These are phyloP conservation scores for Arabidopsis arenosa DNA, from an alignment of 345 rosid species.

Conservation along the genomic window DNA sequence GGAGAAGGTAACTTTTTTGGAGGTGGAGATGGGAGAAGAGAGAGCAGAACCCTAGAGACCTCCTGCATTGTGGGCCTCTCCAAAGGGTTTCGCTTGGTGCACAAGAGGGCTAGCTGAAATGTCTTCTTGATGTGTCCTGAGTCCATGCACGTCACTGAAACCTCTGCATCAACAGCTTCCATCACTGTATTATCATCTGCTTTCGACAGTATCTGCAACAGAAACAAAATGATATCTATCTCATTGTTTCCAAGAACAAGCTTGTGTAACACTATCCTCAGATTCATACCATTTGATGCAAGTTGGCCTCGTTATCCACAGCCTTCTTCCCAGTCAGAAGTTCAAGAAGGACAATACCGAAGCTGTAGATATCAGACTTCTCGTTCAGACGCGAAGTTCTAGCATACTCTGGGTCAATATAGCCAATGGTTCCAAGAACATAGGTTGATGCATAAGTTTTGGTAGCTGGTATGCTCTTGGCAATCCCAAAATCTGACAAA, in stretches of 20 bases:
- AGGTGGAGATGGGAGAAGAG: conserved; percentile 63
- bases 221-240: not conserved
- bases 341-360: conserved; percentile 93
- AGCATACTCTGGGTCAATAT: conserved; percentile 98
- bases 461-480: conserved; percentile 74
- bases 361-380: conserved; percentile 96
- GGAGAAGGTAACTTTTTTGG: conserved; percentile 50
- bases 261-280: not conserved
- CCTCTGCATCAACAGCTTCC: conserved; percentile 94
- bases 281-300: conserved; percentile 75
- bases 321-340: conserved; percentile 96
- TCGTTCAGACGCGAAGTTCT: conserved; percentile 84
- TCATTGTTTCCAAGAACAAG: conserved; percentile 3
- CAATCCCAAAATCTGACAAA: conserved; percentile 96
- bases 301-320: conserved; percentile 88
- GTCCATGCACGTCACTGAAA: conserved; percentile 81
- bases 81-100: conserved; percentile 72
- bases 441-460: conserved; percentile 83
- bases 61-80: conserved; percentile 96
- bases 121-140: conserved; percentile 66
- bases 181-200: conserved; percentile 81
- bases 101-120: conserved; percentile 80
- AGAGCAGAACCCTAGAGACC: conserved; percentile 71
- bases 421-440: conserved; percentile 94
- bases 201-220: conserved; percentile 68